phyloP scores from a whole-genome alignment of 208 protist genomes.

The Leishmania tropica region DNA sequence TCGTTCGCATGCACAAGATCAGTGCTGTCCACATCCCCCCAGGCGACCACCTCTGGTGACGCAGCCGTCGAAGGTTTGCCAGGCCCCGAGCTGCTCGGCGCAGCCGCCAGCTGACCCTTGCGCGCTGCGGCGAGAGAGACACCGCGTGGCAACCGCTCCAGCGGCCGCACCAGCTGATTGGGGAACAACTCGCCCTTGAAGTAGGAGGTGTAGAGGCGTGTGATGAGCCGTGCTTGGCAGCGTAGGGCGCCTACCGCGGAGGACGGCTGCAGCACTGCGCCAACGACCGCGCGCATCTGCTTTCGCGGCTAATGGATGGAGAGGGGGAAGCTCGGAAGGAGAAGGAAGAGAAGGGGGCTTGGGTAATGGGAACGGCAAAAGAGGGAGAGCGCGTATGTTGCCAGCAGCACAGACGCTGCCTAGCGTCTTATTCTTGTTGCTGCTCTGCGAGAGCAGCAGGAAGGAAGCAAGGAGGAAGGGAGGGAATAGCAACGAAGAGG shows the following conservation, averaged over 20 bases:
- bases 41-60: constrained; percentile 37
- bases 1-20: constrained; percentile 64
- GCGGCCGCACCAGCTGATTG: constrained; percentile 69
- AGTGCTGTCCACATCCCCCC: constrained; percentile 61
- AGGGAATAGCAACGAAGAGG: neutral
- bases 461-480: neutral
- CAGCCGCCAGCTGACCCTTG: constrained; percentile 7
- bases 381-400: neutral
- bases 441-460: neutral
- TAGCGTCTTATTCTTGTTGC: neutral
- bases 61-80: neutral
- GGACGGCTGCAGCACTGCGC: neutral
- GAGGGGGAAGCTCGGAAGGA: neutral
- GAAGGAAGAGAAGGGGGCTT: neutral
- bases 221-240: constrained; percentile 60
- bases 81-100: neutral
- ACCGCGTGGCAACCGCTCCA: constrained; percentile 55
- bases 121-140: constrained; percentile 29
- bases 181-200: constrained; percentile 78
- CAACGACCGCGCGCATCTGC: constrained; percentile 6
- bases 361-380: neutral
- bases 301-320: too few species aligned
- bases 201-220: constrained; percentile 88
- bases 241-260: constrained; percentile 23
- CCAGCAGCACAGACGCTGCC: neutral